Base-by-base conservation (phyloP, 2,329 filamentous ascomycete species). In the Aspergillus intermedius region DNA sequence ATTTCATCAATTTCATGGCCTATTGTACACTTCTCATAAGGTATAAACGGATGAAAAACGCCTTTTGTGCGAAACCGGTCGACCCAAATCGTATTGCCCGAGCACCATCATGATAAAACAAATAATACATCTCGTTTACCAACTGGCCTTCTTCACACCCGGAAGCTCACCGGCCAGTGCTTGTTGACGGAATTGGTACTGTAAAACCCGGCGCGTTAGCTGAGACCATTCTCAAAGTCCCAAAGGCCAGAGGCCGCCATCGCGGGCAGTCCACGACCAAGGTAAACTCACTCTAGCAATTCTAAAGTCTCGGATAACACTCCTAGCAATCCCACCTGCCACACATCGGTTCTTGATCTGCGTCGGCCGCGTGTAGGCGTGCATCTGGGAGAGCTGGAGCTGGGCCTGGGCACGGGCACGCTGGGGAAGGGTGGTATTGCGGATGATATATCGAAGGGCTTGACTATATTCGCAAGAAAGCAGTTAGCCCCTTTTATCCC, bases 301-400 rank as follows among this genome's bases (percentile, higher is more conserved):
- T 72, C 90, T 88, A 64, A 98, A 98, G 65, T 93, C 91, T 49
- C 89, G 83, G 57, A 97, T 78, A n/a, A 98, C 78, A 84, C 90
- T 89, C 59, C 89, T 80, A 15, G 86, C 86, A 68, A 88, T 90
- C n/a, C 93, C 93, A 57, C 90, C 90, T 67, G 91, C 80, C 46
- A 95, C 85, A 75, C 93, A 98, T 59, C 93, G 78, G 73, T 96
- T 97, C 69, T 86, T 84, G 69, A 98, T 91, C 77, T 96, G 91
- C 44, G 91, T 95, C 50, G 88, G 83, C 52, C 91, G 81, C 32
- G 93, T 97, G 73, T 97, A 97, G 76, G 82, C 84, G 75, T 96
- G 91, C 91, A 97, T 96, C 73, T 95, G 86, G 3, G 86, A 83
- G 57, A 98, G 78, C 73, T 97, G 86, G 49, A 98, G 81, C 75